Base-by-base conservation (phyloP, 1,284 basidiomycete genomes). In the Cutaneotrichosporon cavernicola region DNA sequence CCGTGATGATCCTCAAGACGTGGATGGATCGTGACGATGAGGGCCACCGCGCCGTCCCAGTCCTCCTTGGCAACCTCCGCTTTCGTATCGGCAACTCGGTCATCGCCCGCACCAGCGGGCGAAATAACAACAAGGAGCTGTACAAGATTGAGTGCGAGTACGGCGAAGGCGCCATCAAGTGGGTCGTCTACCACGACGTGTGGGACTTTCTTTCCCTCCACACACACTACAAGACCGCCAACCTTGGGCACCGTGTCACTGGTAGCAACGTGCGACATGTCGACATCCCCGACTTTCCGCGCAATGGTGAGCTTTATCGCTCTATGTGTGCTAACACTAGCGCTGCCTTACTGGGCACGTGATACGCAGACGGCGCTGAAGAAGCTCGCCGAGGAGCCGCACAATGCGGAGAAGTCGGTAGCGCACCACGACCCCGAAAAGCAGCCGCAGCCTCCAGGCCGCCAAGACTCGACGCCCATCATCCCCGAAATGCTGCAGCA, bases 121-220 rank as follows among this genome's bases (percentile, higher is more conserved):
- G 50, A 13, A 56, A 57, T 36, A 53, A 34, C 2, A 51, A 51
- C 1, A 73, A 76, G 53, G 80, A 80, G 63, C 76, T 80, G 71
- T 81, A 79, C 73, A 78, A 80, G 68, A 70, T 81, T 46, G 80
- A 86, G 80, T 96, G 95, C 80, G 92, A 97, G 80, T 98, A 99
- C 75, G 96, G 92, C 1, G 94, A 97, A 70, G 92, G 92, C n/a
- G 89, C 89, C 4, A 88, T 90, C 63, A 88, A 91, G 77, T 99
- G 97, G 96, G 93, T 97, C 36, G 87, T 99, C 53, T 98, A 99
- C 80, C 88, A 96, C 61, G 90, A 96, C 79, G 84, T 97, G 59
- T 87, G 92, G 66, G 96, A 99, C 78, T 97, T 99, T 75, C 71
- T 97, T 60, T 90, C 89, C 36, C 81, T 99, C 21, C 96, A 99